Evolutionary conservation across 1,284 basidiomycete species (phyloP), one percentile per base, ranked within the genome.

Genomic region (Austropuccinia psidii): DNA sequence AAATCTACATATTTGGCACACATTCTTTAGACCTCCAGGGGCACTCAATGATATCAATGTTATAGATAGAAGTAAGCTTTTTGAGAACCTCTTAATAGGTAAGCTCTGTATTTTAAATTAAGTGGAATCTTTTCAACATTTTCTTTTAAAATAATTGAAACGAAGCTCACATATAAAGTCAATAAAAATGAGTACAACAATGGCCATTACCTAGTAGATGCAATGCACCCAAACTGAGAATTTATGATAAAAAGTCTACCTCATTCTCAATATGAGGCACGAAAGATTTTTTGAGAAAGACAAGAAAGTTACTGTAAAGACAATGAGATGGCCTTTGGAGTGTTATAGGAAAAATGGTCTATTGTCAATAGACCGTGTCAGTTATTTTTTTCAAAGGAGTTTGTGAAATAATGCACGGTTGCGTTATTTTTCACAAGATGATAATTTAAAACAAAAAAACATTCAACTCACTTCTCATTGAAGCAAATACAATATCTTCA

Each of bases 1-100:
- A 27, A 7, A 55, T 27, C 11, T 67, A 1, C 43, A 39, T 33
- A 54, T 69, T 29, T 69, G 67, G 67, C 54, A 69, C 27, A 4
- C 9, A 19, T 66, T 52, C 33, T 52, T 66, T 37, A 31, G 64
- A 31, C 50, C 67, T 3, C 29, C 64, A 17, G 64, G 47, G 4
- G 29, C 64, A 5, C 27, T 66, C 5, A 66, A 66, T 50, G 43
- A 69, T 43, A 69, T 69, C 41, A 69, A 60, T 47, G 27, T 60
- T 15, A 0, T 69, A n/a, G n/a, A n/a, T n/a, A n/a, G n/a, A n/a
- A n/a, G n/a, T n/a, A n/a, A 2, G 6, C 57, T 15, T 17, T 11
- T 13, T 58, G 9, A 17, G 4, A 31, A 2, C 3, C 58, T 2
- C 58, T 69, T 47, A 27, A 69, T 17, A 50, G 33, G 6, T 0